Evolutionary conservation across 1,284 basidiomycete genomes (phyloP).

Genomic region (Melanopsichium pennsylvanicum): DNA sequence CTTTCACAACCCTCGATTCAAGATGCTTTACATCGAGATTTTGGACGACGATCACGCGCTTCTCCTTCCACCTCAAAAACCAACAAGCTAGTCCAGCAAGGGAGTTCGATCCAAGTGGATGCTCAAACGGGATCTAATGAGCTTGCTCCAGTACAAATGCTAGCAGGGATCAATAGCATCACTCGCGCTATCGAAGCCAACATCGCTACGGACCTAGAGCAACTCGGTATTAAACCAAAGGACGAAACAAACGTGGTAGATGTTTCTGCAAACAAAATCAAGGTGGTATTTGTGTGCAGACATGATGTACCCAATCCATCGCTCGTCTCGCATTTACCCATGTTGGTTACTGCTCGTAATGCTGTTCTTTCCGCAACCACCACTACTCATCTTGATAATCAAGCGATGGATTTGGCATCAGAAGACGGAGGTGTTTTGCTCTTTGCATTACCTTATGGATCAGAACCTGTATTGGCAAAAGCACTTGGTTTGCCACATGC

Average conservation of each 20-base stretch:
- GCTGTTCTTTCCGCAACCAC: constrained; percentile 15
- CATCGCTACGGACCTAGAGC: constrained; percentile 12
- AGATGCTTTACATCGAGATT: constrained; percentile 9
- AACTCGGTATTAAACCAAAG: no score
- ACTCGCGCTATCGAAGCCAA: constrained; percentile 29
- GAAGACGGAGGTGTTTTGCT: not conserved
- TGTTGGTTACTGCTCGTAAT: constrained; percentile 32
- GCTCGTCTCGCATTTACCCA: constrained; percentile 37
- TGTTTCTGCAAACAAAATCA: not conserved
- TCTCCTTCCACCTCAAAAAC: no score
- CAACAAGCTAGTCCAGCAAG: no score
- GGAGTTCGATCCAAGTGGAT: no score
- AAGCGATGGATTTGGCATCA: no score
- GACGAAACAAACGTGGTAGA: not conserved
- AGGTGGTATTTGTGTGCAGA: constrained; percentile 42
- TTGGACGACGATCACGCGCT: constrained; percentile 9
- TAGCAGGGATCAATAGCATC: constrained; percentile 42
- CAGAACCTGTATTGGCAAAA: constrained; percentile 21
- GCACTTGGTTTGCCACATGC: constrained; percentile 22
- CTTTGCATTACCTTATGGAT: constrained; percentile 29
- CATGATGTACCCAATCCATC: constrained; percentile 25
- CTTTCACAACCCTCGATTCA: constrained; percentile 15
- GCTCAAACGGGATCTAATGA: no score
- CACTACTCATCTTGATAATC: no score
- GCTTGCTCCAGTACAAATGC: constrained; percentile 5